Evolutionary conservation across 176 grass and related monocot genomes (phyloP).

Genomic region (Musa beccarii): DNA sequence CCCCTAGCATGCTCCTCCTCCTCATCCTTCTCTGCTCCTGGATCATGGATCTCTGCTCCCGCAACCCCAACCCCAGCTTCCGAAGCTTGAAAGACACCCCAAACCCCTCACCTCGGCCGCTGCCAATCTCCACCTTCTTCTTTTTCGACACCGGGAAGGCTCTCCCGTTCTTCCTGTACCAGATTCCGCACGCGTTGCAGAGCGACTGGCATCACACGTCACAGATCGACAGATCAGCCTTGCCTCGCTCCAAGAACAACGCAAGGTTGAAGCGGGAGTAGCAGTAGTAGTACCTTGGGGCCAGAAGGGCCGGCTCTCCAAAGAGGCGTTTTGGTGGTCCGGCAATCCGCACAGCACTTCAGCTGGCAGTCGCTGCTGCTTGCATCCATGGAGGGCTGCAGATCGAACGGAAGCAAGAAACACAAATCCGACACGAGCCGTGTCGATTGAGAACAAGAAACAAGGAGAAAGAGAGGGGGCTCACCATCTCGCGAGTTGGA

Average conservation of each 20-base stretch:
- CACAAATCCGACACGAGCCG: not conserved
- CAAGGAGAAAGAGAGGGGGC: not conserved
- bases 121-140: conserved; percentile 8
- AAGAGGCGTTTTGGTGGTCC: conserved; percentile 1
- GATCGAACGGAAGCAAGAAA: not conserved
- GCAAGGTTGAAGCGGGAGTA: no score
- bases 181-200: conserved; percentile 92
- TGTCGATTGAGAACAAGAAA: not conserved
- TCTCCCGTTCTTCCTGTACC: conserved; percentile 84
- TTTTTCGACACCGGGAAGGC: conserved; percentile 18
- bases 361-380: not conserved
- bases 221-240: no score
- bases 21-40: conserved; percentile 37
- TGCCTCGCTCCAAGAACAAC: not conserved
- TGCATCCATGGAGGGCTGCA: not conserved
- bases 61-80: conserved; percentile 9
- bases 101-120: no score
- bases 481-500: not conserved
- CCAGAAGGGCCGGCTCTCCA: conserved; percentile 12
- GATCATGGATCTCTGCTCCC: conserved; percentile 18
- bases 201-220: conserved; percentile 6
- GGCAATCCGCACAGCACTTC: conserved; percentile 7
- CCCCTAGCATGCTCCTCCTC: conserved; percentile 54
- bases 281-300: not conserved
- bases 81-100: conserved; percentile 13